Percentiles rank a stretch among this genome's conserved stretches.
Evolutionary conservation across 2,329 filamentous ascomycete species (phyloP).

Genomic region (Fusarium begoniae): DNA sequence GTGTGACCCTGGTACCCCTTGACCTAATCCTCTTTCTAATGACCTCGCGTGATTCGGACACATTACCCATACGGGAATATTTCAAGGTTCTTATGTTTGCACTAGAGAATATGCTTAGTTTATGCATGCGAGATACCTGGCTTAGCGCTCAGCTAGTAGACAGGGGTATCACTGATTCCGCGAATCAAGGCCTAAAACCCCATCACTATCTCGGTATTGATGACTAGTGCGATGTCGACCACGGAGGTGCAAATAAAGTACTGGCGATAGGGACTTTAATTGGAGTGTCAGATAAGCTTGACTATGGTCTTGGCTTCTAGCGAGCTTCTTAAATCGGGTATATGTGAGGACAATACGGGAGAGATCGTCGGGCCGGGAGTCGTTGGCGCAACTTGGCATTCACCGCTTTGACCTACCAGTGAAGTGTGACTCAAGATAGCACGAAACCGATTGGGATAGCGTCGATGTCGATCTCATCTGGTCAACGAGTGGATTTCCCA

Average conservation of each 20-base stretch:
- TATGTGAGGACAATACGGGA: background rate
- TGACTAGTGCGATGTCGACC: slow-evolving; percentile 15
- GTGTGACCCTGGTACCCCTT: slow-evolving; percentile 13
- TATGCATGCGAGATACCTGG: slow-evolving; percentile 18
- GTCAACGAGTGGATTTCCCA: background rate
- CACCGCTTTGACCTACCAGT: slow-evolving; percentile 7
- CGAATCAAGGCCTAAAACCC: slow-evolving; percentile 3
- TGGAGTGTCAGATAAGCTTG: slow-evolving; percentile 3
- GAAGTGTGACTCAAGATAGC: background rate
- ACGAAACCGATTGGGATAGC: background rate
- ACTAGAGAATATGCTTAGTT: slow-evolving; percentile 27
- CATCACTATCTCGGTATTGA: slow-evolving; percentile 14
- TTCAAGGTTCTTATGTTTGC: slow-evolving; percentile 21
- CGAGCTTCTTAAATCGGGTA: slow-evolving; percentile 11
- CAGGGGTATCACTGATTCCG: slow-evolving; percentile 9
- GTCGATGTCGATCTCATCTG: background rate
- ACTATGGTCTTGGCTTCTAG: background rate
- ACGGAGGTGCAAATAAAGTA: background rate
- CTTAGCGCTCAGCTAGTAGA: slow-evolving; percentile 6
- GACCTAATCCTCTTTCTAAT: background rate
- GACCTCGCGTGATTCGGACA: slow-evolving; percentile 21
- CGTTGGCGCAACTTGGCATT: background rate
- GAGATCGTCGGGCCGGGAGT: slow-evolving; percentile 2
- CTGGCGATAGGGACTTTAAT: background rate
- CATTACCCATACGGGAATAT: slow-evolving; percentile 24